Conservation (phyloP, 2,329 filamentous ascomycete species). For the Amylocarpus encephaloides region DNA sequence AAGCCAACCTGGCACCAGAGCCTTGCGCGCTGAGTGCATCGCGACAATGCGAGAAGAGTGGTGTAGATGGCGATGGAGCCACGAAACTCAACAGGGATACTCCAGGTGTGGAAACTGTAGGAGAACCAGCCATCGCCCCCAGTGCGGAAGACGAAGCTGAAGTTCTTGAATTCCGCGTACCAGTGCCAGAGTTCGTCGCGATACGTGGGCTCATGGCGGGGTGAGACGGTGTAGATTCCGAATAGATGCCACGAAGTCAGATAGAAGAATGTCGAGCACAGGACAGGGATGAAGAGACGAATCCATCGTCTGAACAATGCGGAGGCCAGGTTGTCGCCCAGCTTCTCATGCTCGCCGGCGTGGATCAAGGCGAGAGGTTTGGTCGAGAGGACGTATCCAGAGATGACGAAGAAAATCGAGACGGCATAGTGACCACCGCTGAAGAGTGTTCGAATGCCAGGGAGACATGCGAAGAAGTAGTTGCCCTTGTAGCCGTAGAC, state of each 20-base stretch:
- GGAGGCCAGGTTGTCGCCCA: slow-evolving; percentile 38
- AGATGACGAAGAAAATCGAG: slow-evolving; percentile 45
- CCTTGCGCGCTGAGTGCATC: slow-evolving; percentile 42
- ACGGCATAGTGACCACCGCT: slow-evolving; percentile 50
- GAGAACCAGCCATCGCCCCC: slow-evolving; percentile 47
- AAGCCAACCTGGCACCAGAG: slow-evolving; percentile 47
- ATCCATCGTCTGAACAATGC: slow-evolving; percentile 42
- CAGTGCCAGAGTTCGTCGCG: slow-evolving; percentile 40
- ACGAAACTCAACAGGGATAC: slow-evolving; percentile 39
- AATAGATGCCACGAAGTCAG: slow-evolving; percentile 7
- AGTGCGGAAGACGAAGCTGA: slow-evolving; percentile 57
- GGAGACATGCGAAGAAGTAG: slow-evolving; percentile 40
- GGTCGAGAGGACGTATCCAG: slow-evolving; percentile 41
- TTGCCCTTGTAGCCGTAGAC: slow-evolving; percentile 6
- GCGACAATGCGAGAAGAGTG: slow-evolving; percentile 3
- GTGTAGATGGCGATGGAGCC: slow-evolving; percentile 5
- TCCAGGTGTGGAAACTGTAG: slow-evolving; percentile 51
- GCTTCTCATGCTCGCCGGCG: slow-evolving; percentile 22
- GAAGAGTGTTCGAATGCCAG: slow-evolving; percentile 52
- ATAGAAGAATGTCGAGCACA: slow-evolving; percentile 36
- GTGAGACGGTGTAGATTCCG: slow-evolving; percentile 21
- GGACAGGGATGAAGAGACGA: slow-evolving; percentile 40
- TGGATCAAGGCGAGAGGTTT: slow-evolving; percentile 39
- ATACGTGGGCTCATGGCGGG: slow-evolving; percentile 25
- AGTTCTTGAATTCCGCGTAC: slow-evolving; percentile 54